Evolutionary conservation across 352 stramenopile genomes (phyloP).

Genomic region (Pythium phragmitis): DNA sequence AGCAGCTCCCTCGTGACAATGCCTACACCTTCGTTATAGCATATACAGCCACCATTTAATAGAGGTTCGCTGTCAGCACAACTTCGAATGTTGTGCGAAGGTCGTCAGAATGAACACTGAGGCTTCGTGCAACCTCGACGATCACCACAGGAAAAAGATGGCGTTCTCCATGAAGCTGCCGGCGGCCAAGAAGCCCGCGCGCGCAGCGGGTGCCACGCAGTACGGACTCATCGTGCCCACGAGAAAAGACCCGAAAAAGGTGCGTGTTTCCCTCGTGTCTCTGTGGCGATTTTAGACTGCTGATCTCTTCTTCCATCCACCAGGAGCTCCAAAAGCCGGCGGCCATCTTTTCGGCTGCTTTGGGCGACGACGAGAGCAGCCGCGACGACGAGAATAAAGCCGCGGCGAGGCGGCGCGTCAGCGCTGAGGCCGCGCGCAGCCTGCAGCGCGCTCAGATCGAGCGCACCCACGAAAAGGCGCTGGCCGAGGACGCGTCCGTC

Average conservation of each 20-base stretch:
- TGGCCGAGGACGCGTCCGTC: constrained; percentile 77
- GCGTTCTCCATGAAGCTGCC: constrained; percentile 68
- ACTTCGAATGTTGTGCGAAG: no score
- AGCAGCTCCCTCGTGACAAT: constrained; percentile 23
- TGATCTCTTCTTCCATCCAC: constrained; percentile 16
- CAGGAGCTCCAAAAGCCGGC: constrained; percentile 25
- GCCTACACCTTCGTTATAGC: constrained; percentile 1
- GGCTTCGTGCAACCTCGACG: not conserved
- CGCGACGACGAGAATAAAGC: constrained; percentile 7
- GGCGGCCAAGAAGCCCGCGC: constrained; percentile 34
- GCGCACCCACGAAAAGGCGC: constrained; percentile 46
- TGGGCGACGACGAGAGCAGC: not conserved
- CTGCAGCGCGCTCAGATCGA: constrained; percentile 53
- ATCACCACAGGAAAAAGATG: constrained; percentile 28
- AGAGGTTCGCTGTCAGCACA: not conserved
- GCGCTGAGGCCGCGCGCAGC: constrained; percentile 49
- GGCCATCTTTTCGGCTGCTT: constrained; percentile 9
- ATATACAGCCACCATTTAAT: constrained; percentile 2
- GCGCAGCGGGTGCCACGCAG: constrained; percentile 28
- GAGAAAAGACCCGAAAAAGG: constrained; percentile 36
- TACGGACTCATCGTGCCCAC: constrained; percentile 49
- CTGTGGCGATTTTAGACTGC: no score
- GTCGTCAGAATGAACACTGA: not conserved
- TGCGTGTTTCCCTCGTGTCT: not conserved
- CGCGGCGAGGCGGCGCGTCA: constrained; percentile 32